Conservation (phyloP, 305 asterid species). For the Striga hermonthica region DNA sequence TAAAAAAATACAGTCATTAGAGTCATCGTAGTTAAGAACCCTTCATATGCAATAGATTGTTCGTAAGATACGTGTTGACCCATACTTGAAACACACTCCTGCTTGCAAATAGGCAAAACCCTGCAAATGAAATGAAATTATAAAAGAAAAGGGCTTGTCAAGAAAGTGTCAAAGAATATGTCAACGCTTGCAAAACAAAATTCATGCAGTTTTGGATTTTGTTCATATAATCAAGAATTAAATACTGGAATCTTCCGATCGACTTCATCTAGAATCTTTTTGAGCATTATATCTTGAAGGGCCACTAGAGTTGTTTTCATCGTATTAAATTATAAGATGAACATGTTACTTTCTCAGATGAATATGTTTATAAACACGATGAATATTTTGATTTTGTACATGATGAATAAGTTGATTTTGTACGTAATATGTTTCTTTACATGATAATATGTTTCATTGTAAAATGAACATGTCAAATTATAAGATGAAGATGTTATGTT, state of each 20-base stretch:
- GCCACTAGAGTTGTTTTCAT: slow-evolving; percentile 2
- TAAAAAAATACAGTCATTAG: not conserved
- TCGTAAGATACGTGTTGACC: not conserved
- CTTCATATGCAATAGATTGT: not conserved
- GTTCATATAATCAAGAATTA: too few species aligned
- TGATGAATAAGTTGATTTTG: too few species aligned
- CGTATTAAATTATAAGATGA: too few species aligned
- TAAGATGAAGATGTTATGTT: too few species aligned
- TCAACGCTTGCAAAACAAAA: too few species aligned
- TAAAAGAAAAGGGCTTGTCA: not conserved
- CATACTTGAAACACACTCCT: not conserved
- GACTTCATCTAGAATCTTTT: not conserved
- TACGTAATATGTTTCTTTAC: too few species aligned
- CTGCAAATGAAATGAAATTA: not conserved
- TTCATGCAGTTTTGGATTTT: too few species aligned
- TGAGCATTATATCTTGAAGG: not conserved
- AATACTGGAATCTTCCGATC: not conserved
- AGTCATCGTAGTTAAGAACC: not conserved
- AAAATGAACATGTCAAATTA: too few species aligned
- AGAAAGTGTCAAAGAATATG: not conserved
- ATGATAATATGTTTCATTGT: too few species aligned
- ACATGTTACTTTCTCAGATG: too few species aligned
- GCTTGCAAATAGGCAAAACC: not conserved
- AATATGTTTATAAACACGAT: too few species aligned
- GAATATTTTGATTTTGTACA: too few species aligned